A percentile compares a stretch with the other conserved stretches of the same genome.
These are phyloP conservation scores for Umbelopsis sp. DNA, from an alignment of 371 early-diverging fungal species.

Conservation along the genomic window DNA sequence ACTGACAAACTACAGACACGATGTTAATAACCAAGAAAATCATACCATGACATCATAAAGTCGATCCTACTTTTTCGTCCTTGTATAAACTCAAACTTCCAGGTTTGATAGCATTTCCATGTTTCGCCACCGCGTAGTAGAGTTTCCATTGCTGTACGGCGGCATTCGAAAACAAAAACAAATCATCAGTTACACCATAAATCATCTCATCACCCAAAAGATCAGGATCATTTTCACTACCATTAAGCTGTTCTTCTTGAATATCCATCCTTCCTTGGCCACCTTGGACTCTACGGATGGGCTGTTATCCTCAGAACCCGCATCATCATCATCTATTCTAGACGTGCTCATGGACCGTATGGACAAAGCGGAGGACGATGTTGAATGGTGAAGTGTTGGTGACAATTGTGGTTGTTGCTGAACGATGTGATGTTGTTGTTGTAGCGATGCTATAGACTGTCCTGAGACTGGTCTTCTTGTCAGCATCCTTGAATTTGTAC, in stretches of 20 bases:
- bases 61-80: conserved; percentile 45
- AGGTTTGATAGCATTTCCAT: conserved; percentile 53
- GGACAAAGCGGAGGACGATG: conserved; percentile 1
- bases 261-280: conserved; percentile 54
- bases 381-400: background rate
- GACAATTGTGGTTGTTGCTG: background rate
- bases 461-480: conserved; percentile 3
- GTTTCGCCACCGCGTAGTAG: conserved; percentile 57
- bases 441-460: conserved; percentile 11
- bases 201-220: background rate
- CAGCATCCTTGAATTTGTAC: conserved; percentile 11
- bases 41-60: background rate
- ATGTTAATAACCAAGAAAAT: background rate
- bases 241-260: conserved; percentile 45
- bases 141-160: conserved; percentile 48
- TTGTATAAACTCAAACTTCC: conserved; percentile 52
- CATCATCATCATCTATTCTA: background rate
- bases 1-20: conserved; percentile 34
- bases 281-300: conserved; percentile 26
- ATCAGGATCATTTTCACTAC: conserved; percentile 28
- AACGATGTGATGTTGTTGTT: conserved; percentile 1
- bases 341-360: background rate
- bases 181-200: background rate
- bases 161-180: background rate
- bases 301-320: background rate